These are phyloP conservation scores for Beauveria asiatica DNA, from an alignment of 2,329 filamentous ascomycete species.

Conservation along the genomic window DNA sequence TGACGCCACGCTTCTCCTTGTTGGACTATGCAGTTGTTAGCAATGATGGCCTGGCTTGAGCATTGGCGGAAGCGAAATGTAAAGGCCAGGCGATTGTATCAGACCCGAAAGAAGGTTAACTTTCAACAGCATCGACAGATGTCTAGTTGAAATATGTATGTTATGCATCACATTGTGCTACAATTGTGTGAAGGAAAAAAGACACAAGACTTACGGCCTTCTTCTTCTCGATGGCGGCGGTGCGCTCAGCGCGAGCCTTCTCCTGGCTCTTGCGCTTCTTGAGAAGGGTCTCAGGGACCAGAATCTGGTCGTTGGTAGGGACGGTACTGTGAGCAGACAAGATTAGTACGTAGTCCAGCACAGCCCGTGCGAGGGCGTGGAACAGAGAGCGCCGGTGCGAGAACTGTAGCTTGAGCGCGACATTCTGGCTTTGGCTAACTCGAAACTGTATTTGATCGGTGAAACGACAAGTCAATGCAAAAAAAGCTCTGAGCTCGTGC, in stretches of 20 bases:
- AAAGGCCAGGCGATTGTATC: constrained; percentile 42
- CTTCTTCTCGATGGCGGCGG: constrained; percentile 72
- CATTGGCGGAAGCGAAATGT: constrained; percentile 8
- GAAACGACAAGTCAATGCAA: constrained; percentile 35
- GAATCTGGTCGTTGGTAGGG: constrained; percentile 88
- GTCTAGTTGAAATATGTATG: constrained; percentile 84
- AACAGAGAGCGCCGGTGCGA: constrained; percentile 71
- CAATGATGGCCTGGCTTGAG: constrained; percentile 10
- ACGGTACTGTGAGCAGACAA: constrained; percentile 63
- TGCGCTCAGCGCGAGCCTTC: constrained; percentile 90
- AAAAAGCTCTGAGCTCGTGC: background rate
- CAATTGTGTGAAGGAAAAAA: constrained; percentile 12
- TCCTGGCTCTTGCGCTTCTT: constrained; percentile 99
- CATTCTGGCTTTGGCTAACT: constrained; percentile 89
- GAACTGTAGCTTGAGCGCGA: constrained; percentile 87
- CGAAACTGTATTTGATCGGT: constrained; percentile 75
- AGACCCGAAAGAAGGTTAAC: constrained; percentile 99
- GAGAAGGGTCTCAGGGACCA: constrained; percentile 98
- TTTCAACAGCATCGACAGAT: constrained; percentile 91
- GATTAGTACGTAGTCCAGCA: constrained; percentile 74
- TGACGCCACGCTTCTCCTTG: constrained; percentile 96
- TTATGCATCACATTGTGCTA: constrained; percentile 72
- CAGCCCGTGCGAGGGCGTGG: constrained; percentile 43
- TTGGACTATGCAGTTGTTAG: constrained; percentile 60
- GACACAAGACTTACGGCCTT: constrained; percentile 63